Evolutionary conservation across 805 yeast species (phyloP), one percentile per base, ranked within the genome.

Genomic region (Candida boidinii): DNA sequence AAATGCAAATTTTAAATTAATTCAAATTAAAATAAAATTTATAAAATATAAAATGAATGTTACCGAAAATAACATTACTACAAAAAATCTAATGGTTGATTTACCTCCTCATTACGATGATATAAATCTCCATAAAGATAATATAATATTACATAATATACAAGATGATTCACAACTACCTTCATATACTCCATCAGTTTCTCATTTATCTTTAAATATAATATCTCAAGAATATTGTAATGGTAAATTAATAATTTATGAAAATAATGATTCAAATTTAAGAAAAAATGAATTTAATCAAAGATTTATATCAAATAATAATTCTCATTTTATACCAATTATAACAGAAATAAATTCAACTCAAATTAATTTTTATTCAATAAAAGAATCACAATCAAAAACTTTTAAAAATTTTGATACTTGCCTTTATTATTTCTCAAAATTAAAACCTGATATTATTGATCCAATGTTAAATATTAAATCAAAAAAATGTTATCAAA

Each of bases 281-380:
- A n/a, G n/a, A n/a, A n/a, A n/a, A n/a, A n/a, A n/a, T n/a, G n/a
- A n/a, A n/a, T n/a, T n/a, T n/a, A n/a, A n/a, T n/a, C n/a, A n/a
- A n/a, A n/a, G n/a, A n/a, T n/a, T n/a, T n/a, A n/a, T n/a, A n/a
- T n/a, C n/a, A n/a, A n/a, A n/a, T n/a, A n/a, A n/a, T n/a, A n/a
- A n/a, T n/a, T n/a, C n/a, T n/a, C n/a, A n/a, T n/a, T 45, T 39
- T 28, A 22, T 36, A 17, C 60, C 61, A 1, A 40, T 48, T 4
- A 24, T 57, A 0, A 19, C 54, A 7, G 60, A 54, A 32, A 41
- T 57, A 22, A 54, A 57, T 35, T 55, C 60, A 7, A 56, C 61
- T 2, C 52, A 47, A 26, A 37, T 56, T 17, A 51, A 52, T 35
- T 23, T 56, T 10, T 51, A 52, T 29, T 26, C 34, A 5, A 6